Evolutionary conservation across 345 rosid species (phyloP).

Genomic region (Brassica nigra): DNA sequence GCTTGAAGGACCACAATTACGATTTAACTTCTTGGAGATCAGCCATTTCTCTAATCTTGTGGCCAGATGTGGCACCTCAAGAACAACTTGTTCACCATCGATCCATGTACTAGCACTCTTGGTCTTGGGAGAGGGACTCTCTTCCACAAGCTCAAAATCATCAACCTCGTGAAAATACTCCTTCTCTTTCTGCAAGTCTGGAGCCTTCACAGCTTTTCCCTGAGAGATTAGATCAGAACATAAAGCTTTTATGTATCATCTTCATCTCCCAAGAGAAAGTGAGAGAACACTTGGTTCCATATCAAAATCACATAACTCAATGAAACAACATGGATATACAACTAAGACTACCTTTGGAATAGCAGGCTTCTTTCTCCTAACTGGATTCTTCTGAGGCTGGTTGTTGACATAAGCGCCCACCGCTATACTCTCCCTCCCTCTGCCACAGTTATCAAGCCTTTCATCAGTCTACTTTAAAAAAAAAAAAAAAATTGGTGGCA

Average conservation of each 20-base stretch:
- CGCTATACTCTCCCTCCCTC: constrained; percentile 93
- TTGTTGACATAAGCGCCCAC: constrained; percentile 54
- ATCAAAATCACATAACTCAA: background rate
- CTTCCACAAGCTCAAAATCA: constrained; percentile 89
- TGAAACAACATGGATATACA: background rate
- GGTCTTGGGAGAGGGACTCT: constrained; percentile 98
- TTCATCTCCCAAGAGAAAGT: background rate
- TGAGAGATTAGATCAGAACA: constrained; percentile 27
- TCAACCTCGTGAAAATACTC: constrained; percentile 84
- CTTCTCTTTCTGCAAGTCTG: constrained; percentile 67
- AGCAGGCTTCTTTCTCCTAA: constrained; percentile 65
- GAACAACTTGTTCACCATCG: constrained; percentile 49
- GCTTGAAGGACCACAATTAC: constrained; percentile 61
- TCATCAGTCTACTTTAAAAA: background rate
- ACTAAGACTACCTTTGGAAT: constrained; percentile 58
- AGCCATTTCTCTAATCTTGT: constrained; percentile 82
- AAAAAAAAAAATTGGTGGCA: background rate
- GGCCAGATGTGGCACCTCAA: constrained; percentile 54
- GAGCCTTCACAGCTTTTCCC: constrained; percentile 58
- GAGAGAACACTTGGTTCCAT: background rate
- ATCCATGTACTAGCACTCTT: constrained; percentile 70
- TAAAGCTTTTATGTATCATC: background rate
- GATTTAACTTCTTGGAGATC: constrained; percentile 58
- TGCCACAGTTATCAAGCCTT: constrained; percentile 27
- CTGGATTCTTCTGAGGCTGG: constrained; percentile 56